phyloP scores from a whole-genome alignment of 2,329 filamentous ascomycete genomes.

The Ascochyta koolunga region DNA sequence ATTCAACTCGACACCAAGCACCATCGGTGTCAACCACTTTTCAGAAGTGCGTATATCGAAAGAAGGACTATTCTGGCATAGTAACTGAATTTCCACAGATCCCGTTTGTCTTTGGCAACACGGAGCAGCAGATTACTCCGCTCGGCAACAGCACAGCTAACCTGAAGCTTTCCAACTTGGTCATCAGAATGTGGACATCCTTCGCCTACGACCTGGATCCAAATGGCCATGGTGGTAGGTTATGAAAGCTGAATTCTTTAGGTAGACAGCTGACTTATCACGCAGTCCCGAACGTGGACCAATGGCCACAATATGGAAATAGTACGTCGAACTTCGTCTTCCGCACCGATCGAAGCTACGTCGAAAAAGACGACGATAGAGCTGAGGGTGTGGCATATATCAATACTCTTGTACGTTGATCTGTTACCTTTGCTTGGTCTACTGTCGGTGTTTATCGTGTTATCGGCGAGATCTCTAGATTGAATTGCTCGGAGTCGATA shows the following conservation, averaged over 20 bases:
- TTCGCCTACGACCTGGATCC: conserved; percentile 39
- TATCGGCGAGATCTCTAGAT: too few species aligned
- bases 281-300: conserved; percentile 18
- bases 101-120: conserved; percentile 40
- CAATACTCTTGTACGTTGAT: conserved; percentile 29
- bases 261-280: not conserved
- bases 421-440: too few species aligned
- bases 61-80: too few species aligned
- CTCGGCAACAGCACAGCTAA: conserved; percentile 33
- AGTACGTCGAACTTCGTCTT: conserved; percentile 37
- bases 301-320: conserved; percentile 30
- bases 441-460: too few species aligned
- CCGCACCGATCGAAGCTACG: conserved; percentile 32
- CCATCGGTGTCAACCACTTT: conserved; percentile 38
- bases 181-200: conserved; percentile 41
- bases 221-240: conserved; percentile 35
- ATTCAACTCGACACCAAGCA: conserved; percentile 36
- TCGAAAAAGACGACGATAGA: conserved; percentile 33
- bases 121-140: conserved; percentile 33
- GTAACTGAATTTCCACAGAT: conserved; percentile 24
- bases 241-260: not conserved
- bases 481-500: too few species aligned
- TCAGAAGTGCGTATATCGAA: conserved; percentile 27
- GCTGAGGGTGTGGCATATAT: conserved; percentile 31
- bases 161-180: conserved; percentile 26